Conservation (phyloP, 2,329 filamentous ascomycete species). For the Arthroderma sp. region DNA sequence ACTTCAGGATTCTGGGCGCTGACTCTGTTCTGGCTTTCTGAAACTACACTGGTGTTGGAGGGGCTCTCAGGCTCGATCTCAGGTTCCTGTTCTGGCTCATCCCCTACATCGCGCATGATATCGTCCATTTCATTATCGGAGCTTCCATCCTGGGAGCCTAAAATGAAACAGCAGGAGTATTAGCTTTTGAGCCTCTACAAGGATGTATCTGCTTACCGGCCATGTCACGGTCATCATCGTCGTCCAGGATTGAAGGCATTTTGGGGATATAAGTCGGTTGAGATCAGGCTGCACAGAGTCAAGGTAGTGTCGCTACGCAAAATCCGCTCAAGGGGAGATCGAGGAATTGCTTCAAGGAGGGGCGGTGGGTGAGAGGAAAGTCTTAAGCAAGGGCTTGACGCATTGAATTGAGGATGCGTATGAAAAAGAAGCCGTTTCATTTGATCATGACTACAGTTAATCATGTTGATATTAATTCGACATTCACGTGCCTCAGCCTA, state of each 20-base stretch:
- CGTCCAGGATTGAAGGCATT: slow-evolving; percentile 23
- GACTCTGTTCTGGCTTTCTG: slow-evolving; percentile 23
- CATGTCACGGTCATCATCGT: slow-evolving; percentile 32
- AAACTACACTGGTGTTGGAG: slow-evolving; percentile 27
- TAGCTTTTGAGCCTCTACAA: background rate
- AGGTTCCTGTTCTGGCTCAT: slow-evolving; percentile 15
- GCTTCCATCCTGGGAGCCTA: slow-evolving; percentile 36
- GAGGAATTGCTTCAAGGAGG: too few relatives aligned
- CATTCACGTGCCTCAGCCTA: too few relatives aligned
- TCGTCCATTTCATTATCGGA: slow-evolving; percentile 38
- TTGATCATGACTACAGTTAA: too few relatives aligned
- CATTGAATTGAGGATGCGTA: too few relatives aligned
- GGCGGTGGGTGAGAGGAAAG: too few relatives aligned
- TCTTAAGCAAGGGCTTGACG: too few relatives aligned
- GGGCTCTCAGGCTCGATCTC: slow-evolving; percentile 19
- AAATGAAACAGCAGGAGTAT: slow-evolving; percentile 2
- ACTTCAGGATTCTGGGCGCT: slow-evolving; percentile 32
- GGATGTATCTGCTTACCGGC: slow-evolving; percentile 18
- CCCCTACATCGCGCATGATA: slow-evolving; percentile 28
- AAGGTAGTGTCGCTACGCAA: too few relatives aligned
- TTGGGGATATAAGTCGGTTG: background rate
- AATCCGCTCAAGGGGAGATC: too few relatives aligned
- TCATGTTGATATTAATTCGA: too few relatives aligned
- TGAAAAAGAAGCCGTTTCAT: too few relatives aligned
- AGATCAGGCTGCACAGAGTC: too few relatives aligned